These are phyloP conservation scores for Athelia sp. DNA, from an alignment of 1,284 basidiomycete genomes.

Conservation along the genomic window DNA sequence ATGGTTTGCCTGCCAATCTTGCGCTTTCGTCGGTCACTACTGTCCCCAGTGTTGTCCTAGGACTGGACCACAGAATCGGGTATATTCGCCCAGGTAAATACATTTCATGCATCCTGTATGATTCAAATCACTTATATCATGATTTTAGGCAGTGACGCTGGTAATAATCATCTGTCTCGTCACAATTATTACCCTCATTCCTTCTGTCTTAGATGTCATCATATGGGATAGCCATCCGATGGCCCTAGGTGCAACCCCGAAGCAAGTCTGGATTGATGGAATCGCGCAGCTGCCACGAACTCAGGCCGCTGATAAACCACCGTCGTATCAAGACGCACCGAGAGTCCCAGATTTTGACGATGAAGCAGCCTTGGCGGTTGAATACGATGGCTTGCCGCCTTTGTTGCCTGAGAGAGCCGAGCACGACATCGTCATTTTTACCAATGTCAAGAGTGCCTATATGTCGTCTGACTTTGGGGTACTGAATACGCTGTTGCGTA, in stretches of 20 bases:
- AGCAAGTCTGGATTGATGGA: constrained; percentile 48
- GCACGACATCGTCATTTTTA: constrained; percentile 31
- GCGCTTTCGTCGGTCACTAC: constrained; percentile 59
- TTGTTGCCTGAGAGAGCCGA: constrained; percentile 30
- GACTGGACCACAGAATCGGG: constrained; percentile 65
- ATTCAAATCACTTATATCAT: constrained; percentile 1
- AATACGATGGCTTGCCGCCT: constrained; percentile 64
- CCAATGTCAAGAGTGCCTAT: constrained; percentile 34
- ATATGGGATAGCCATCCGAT: constrained; percentile 58
- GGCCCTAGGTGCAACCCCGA: constrained; percentile 49
- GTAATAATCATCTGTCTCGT: constrained; percentile 22
- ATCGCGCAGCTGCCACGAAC: constrained; percentile 49
- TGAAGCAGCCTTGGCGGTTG: constrained; percentile 48
- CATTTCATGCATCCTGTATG: neutral
- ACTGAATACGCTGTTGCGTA: constrained; percentile 20
- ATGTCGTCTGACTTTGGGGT: constrained; percentile 14
- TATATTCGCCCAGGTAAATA: constrained; percentile 45
- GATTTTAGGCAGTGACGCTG: constrained; percentile 26
- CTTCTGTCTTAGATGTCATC: constrained; percentile 9
- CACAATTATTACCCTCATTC: constrained; percentile 10
- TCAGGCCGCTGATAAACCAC: constrained; percentile 40
- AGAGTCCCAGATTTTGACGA: constrained; percentile 58
- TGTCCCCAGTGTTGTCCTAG: constrained; percentile 56
- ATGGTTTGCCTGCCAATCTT: constrained; percentile 37
- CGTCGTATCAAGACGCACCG: constrained; percentile 44